Evolutionary conservation across 148 eudicot genomes (phyloP).

Genomic region (Agrostemma githago): DNA sequence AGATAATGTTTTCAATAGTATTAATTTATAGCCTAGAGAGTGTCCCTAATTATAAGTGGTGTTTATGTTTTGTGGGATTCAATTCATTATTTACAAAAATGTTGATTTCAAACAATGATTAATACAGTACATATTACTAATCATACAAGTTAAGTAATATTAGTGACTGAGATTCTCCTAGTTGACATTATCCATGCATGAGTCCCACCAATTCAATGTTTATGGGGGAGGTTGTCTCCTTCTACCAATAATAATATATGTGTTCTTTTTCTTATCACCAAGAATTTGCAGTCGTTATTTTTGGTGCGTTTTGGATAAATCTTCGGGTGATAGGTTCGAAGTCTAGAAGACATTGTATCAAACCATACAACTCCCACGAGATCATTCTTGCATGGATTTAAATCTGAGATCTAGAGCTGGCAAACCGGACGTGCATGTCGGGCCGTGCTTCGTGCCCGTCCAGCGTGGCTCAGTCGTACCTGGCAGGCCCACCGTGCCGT

Average conservation of each 20-base stretch:
- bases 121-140: background rate
- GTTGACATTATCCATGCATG: background rate
- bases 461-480: too few species aligned
- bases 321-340: too few species aligned
- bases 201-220: conserved; percentile 5
- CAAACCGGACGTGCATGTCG: too few species aligned
- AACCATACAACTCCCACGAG: too few species aligned
- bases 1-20: too few species aligned
- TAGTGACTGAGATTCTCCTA: background rate
- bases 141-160: background rate
- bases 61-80: conserved; percentile 6
- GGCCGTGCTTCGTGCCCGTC: too few species aligned
- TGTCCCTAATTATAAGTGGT: background rate
- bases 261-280: background rate
- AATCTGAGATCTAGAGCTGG: too few species aligned
- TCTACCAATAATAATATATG: background rate
- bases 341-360: too few species aligned
- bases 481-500: too few species aligned
- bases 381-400: too few species aligned
- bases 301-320: too few species aligned
- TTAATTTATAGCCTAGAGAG: background rate
- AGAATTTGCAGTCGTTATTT: too few species aligned
- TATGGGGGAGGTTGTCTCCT: conserved; percentile 1
- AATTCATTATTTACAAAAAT: background rate
- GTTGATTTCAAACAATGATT: background rate